Evolutionary conservation across 2,329 filamentous ascomycete species (phyloP), one percentile per base, ranked within the genome.

Genomic region (Xylaria sp.): DNA sequence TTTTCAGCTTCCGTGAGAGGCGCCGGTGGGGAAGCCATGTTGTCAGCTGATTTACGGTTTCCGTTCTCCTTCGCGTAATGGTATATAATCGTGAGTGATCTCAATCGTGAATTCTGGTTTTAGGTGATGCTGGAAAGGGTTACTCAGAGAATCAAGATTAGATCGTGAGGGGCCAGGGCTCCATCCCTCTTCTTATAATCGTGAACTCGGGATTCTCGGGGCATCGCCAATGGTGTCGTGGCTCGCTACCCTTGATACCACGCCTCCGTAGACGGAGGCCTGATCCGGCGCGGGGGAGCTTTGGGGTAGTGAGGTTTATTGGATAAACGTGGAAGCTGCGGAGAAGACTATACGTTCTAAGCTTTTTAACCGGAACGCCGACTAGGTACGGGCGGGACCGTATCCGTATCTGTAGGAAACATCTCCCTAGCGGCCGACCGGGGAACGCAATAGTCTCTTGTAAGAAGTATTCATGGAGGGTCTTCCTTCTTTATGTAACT

Each of bases 1-100:
- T 78, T 79, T 65, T 79, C 65, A 20, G 74, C 76, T 25, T 76
- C 71, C 1, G 77, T 79, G 25, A 79, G 73, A 23, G 76, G 73
- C 12, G 74, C 72, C 2, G 77, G 71, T 41, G 73, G 71, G 2
- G 76, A 73, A 31, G 73, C 71, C 77, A 78, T 78, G 48, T 66
- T 25, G 34, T 44, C 10, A 52, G 41, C 44, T 54, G 2, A 52
- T 28, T 34, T 34, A 37, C 8, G 15, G 20, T 7, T 61, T 56
- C 31, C 25, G 3, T 1, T 34, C n/a, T 50, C 34, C 6, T 59
- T 1, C 3, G 4, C 15, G 28, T 23, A 31, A n/a, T 31, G 15
- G 41, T 61, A 28, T 65, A 37, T n/a, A 64, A 28, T 34, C 56
- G 8, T 13, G 28, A 28, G 18, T 55, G 3, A 20, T 20, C 23